Evolutionary conservation across 495 filamentous ascomycete genomes (phyloP).

Genomic region (Talaromyces thailandensis): DNA sequence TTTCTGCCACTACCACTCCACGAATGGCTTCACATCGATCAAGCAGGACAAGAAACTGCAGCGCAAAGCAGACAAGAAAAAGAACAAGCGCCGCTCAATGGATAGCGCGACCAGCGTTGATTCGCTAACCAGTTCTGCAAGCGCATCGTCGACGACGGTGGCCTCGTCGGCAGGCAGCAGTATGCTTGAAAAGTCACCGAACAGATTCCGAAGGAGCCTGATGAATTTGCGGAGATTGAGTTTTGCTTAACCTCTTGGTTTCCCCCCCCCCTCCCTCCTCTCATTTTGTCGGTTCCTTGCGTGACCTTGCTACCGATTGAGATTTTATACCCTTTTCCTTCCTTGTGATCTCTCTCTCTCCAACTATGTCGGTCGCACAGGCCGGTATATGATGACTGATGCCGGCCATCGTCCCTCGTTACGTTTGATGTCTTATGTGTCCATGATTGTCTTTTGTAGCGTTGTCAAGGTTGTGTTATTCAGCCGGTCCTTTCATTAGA

Average conservation of each 20-base stretch:
- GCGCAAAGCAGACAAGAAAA: constrained; percentile 3
- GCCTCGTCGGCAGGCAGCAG: constrained; percentile 17
- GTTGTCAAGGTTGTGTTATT: not conserved
- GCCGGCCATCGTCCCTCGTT: not conserved
- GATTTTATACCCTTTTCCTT: not conserved
- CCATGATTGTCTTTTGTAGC: not conserved
- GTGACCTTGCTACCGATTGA: not conserved
- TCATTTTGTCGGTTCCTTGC: no score
- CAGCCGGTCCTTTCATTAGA: not conserved
- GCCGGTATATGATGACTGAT: not conserved
- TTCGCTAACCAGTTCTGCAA: constrained; percentile 24
- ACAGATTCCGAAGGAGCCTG: constrained; percentile 11
- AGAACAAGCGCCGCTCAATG: constrained; percentile 15
- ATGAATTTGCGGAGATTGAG: not conserved
- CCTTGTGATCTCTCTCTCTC: not conserved
- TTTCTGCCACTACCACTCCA: constrained; percentile 34
- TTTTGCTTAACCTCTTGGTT: constrained; percentile 12
- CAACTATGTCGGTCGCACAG: not conserved
- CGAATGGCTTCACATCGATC: constrained; percentile 27
- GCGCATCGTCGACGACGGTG: constrained; percentile 13
- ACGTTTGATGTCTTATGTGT: not conserved
- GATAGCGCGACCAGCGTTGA: constrained; percentile 23
- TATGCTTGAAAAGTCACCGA: constrained; percentile 12
- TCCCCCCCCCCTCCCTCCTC: constrained; percentile 7
- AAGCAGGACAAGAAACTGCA: constrained; percentile 19